These are phyloP conservation scores for Volvariella volvacea DNA, from an alignment of 1,284 basidiomycete genomes.

Conservation along the genomic window DNA sequence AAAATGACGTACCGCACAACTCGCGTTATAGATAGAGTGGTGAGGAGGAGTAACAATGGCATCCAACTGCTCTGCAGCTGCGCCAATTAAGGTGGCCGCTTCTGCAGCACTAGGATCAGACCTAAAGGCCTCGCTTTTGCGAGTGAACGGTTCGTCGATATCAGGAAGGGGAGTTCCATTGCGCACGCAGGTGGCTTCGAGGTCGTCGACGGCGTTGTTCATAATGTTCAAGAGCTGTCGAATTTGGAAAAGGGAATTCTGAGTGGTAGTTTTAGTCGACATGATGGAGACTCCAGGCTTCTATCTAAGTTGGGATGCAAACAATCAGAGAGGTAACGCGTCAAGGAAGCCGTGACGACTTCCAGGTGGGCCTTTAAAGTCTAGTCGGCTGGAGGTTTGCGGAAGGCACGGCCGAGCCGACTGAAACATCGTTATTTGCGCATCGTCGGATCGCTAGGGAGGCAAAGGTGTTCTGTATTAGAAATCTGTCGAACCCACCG, in stretches of 20 bases:
- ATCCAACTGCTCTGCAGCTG: constrained; percentile 30
- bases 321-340: too few relatives aligned
- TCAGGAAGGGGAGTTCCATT: constrained; percentile 15
- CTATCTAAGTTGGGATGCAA: too few relatives aligned
- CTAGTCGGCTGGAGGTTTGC: too few relatives aligned
- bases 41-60: constrained; percentile 25
- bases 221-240: constrained; percentile 18
- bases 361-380: too few relatives aligned
- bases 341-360: too few relatives aligned
- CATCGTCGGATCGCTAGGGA: too few relatives aligned
- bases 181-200: constrained; percentile 17
- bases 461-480: too few relatives aligned
- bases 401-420: too few relatives aligned
- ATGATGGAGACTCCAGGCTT: too few relatives aligned
- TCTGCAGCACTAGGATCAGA: constrained; percentile 19
- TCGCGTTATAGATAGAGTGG: constrained; percentile 17
- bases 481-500: too few relatives aligned
- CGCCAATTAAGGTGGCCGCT: constrained; percentile 25
- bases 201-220: constrained; percentile 14
- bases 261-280: too few relatives aligned
- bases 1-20: constrained; percentile 20
- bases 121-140: constrained; percentile 23
- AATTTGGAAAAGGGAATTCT: not conserved
- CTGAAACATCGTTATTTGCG: too few relatives aligned
- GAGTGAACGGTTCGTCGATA: constrained; percentile 19